Percentiles rank a stretch among this genome's conserved stretches.
Evolutionary conservation across 2,329 filamentous ascomycete species (phyloP).

Genomic region (Monosporascus sp.): DNA sequence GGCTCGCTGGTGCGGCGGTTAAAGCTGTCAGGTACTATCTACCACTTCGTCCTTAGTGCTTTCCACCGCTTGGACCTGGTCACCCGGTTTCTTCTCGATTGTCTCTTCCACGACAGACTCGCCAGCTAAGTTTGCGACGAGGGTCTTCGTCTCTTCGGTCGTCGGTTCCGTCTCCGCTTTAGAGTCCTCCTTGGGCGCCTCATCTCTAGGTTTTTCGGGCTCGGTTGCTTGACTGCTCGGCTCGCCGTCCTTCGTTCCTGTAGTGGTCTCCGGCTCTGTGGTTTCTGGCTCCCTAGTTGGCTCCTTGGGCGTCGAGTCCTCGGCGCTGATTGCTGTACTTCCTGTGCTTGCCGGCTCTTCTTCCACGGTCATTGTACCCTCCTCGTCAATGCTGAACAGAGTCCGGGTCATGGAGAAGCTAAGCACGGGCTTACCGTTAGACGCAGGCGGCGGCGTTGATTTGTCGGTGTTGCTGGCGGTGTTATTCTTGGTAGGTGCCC

Average conservation of each 20-base stretch:
- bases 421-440: conserved; percentile 33
- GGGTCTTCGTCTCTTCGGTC: conserved; percentile 23
- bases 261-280: conserved; percentile 3
- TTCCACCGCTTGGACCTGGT: conserved; percentile 24
- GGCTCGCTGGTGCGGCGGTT: neutral
- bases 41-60: conserved; percentile 22
- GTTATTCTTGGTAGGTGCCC: conserved; percentile 55
- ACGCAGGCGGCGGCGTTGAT: conserved; percentile 23
- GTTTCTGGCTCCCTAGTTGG: neutral
- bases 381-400: conserved; percentile 49
- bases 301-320: conserved; percentile 7
- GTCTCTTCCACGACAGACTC: conserved; percentile 27
- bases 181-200: conserved; percentile 1
- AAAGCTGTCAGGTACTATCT: conserved; percentile 8
- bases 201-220: conserved; percentile 3
- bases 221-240: conserved; percentile 1
- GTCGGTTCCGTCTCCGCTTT: conserved; percentile 10
- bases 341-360: conserved; percentile 10
- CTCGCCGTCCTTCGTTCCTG: conserved; percentile 2
- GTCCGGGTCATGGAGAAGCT: conserved; percentile 44
- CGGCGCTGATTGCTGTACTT: neutral
- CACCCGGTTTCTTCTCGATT: conserved; percentile 21
- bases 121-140: conserved; percentile 26
- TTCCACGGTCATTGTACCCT: conserved; percentile 39
- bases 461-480: conserved; percentile 28